Conservation (phyloP, 805 yeast species). For the Barnettozyma californica region DNA sequence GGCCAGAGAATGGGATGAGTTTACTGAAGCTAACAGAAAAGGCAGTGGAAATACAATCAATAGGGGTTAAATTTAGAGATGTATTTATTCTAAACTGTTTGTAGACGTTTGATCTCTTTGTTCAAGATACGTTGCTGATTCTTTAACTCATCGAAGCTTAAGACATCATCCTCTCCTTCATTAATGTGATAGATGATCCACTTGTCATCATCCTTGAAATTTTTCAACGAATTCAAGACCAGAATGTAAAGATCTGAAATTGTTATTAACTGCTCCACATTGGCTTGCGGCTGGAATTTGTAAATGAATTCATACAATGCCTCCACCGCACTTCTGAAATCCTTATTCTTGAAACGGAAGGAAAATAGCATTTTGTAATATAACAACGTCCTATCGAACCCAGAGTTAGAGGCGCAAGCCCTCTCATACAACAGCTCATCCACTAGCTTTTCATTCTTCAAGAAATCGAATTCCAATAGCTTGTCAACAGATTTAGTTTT, state of each 20-base stretch:
- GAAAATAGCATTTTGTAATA: slow-evolving; percentile 47
- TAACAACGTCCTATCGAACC: slow-evolving; percentile 31
- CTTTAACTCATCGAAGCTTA: slow-evolving; percentile 12
- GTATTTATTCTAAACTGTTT: not conserved
- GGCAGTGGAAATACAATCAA: slow-evolving; percentile 89
- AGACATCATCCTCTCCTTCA: slow-evolving; percentile 18
- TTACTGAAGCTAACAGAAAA: slow-evolving; percentile 75
- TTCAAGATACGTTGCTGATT: not conserved
- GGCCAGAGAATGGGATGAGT: slow-evolving; percentile 89
- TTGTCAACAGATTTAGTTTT: slow-evolving; percentile 34
- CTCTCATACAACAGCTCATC: slow-evolving; percentile 34
- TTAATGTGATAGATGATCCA: slow-evolving; percentile 33
- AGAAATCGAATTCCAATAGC: slow-evolving; percentile 38
- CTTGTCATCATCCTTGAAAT: slow-evolving; percentile 33
- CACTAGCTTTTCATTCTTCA: slow-evolving; percentile 37
- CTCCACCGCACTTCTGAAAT: slow-evolving; percentile 44
- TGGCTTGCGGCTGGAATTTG: slow-evolving; percentile 12
- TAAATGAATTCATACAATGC: slow-evolving; percentile 37
- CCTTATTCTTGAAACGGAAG: slow-evolving; percentile 44
- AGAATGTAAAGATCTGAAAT: slow-evolving; percentile 34
- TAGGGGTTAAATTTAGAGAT: slow-evolving; percentile 38
- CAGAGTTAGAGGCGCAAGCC: slow-evolving; percentile 23
- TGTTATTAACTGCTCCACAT: slow-evolving; percentile 10
- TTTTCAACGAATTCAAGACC: slow-evolving; percentile 35
- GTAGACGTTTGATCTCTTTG: slow-evolving; percentile 5